Percentiles rank a stretch among this genome's conserved stretches.
Conservation (phyloP, 208 protist species). For the Tritrichomonas musculus region DNA sequence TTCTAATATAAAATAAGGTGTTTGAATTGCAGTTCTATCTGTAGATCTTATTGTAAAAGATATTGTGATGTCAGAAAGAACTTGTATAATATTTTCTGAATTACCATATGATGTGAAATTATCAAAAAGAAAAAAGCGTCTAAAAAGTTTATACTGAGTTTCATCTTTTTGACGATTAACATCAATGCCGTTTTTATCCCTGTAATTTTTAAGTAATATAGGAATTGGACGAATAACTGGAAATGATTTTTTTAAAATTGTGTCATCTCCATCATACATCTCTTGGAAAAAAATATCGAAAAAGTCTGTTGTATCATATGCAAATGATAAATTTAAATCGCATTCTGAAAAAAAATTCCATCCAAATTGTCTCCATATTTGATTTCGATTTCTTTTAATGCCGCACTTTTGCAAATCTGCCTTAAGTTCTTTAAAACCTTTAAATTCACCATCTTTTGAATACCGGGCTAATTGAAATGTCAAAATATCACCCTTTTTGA, state of each 20-base stretch:
- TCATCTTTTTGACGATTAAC: background rate
- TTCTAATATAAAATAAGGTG: background rate
- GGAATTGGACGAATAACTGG: background rate
- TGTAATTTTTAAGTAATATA: background rate
- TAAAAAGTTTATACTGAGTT: background rate
- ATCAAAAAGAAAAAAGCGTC: background rate
- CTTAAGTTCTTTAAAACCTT: background rate
- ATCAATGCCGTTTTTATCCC: background rate
- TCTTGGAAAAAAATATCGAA: background rate
- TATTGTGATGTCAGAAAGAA: background rate
- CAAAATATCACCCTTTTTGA: background rate
- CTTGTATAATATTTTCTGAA: background rate
- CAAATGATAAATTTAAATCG: background rate
- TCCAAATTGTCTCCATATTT: background rate
- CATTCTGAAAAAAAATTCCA: background rate
- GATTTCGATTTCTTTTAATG: background rate
- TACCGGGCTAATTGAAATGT: background rate
- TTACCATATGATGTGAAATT: background rate
- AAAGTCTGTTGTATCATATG: background rate
- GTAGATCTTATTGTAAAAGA: background rate
- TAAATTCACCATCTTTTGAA: background rate
- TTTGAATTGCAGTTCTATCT: background rate
- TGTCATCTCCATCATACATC: background rate
- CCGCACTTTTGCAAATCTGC: background rate
- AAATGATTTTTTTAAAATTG: background rate